Base-by-base conservation (phyloP, 768 basidiomycete species). In the Suillus plorans region DNA sequence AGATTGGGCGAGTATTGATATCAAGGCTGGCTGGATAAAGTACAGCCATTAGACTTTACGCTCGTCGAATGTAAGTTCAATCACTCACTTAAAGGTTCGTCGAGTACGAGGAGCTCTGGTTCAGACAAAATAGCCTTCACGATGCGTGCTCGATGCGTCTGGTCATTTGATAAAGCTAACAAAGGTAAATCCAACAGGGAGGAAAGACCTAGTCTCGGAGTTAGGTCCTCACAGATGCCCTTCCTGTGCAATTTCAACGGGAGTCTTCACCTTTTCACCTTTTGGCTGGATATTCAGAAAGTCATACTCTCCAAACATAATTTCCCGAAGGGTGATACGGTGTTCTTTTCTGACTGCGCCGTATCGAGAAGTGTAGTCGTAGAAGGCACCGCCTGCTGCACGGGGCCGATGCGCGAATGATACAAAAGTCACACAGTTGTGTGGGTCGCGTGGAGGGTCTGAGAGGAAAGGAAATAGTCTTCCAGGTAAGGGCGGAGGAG, bases 321-420 rank as follows among this genome's bases (percentile, higher is more conserved):
- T 88, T 69, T 95, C 81, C 8, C 88, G 81, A 28, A 96, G 82
- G 0, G 95, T 94, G 61, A 88, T 74, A 36, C 85, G 84, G 72
- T 97, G 95, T 71, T 90, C 92, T n/a, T 97, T 95, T 20, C 91
- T 81, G 45, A 95, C 85, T 0, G 92, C 90, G 31, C 93, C 94
- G 73, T 98, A 99, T 4, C 95, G 87, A 3, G 95, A 94, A 0
- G 94, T 91, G 71, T 91, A 97, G 77, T 99, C 96, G 66, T 91
- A 91, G 78, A 99, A 99, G 14, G 84, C 16, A 42, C 6, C 41
- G 7, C 42, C 6, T 18, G 18, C 42, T 14, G 41, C 41, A 4
- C 6, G 6, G 0, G 6, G 8, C 41, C 4, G 39, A 39, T 39
- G 39, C 3, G 39, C 39, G 10, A 39, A 39, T 39, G 12, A 39